phyloP scores from a whole-genome alignment of 2,329 filamentous ascomycete species.

The Lachnellula willkommii region DNA sequence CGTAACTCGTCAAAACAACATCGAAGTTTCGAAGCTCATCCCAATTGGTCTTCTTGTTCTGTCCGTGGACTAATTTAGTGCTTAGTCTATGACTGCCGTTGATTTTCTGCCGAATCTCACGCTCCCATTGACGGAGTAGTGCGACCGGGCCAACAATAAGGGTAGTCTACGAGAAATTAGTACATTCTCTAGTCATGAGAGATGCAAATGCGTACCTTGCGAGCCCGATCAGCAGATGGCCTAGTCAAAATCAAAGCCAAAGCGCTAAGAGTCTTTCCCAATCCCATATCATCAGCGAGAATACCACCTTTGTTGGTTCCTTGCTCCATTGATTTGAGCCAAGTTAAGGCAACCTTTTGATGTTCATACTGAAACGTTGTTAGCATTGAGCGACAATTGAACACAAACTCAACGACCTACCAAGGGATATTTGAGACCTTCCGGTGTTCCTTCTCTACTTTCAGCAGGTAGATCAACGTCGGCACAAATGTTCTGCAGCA shows the following conservation, averaged over 20 bases:
- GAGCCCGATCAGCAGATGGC: conserved; percentile 47
- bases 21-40: conserved; percentile 60
- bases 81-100: conserved; percentile 53
- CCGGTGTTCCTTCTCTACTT: conserved; percentile 63
- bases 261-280: conserved; percentile 80
- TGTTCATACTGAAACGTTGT: conserved; percentile 56
- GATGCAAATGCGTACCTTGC: conserved; percentile 27
- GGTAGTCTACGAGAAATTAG: conserved; percentile 53
- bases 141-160: conserved; percentile 77
- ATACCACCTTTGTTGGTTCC: conserved; percentile 70
- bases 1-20: conserved; percentile 75
- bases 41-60: conserved; percentile 52
- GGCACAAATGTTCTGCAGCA: conserved; percentile 68
- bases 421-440: conserved; percentile 60
- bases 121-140: conserved; percentile 77
- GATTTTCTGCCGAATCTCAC: conserved; percentile 69
- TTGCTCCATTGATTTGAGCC: conserved; percentile 70
- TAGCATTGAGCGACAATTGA: conserved; percentile 6
- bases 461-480: conserved; percentile 60
- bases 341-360: conserved; percentile 71
- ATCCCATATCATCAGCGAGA: conserved; percentile 75
- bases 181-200: background rate
- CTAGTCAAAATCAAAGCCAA: conserved; percentile 58
- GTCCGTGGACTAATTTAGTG: conserved; percentile 64
- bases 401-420: conserved; percentile 9